A percentile compares a stretch with the other conserved stretches of the same genome.
Conservation (phyloP, 441 rosid genomes). For the Lagerstroemia fauriei region DNA sequence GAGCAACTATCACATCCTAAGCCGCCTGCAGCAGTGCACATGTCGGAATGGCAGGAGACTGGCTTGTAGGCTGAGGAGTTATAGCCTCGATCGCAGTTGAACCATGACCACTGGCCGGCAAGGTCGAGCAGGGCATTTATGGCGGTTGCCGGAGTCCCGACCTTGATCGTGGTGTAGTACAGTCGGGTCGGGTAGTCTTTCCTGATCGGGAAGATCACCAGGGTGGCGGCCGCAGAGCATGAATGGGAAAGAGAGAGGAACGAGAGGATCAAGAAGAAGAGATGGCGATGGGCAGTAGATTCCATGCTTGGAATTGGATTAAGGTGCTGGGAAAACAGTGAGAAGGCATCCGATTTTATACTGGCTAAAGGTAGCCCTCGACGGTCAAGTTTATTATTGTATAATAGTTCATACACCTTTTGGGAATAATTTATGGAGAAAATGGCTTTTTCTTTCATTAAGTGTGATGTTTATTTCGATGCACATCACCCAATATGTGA, state of each 20-base stretch:
- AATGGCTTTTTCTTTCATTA: background rate
- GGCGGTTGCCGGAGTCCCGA: slow-evolving; percentile 20
- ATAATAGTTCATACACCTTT: background rate
- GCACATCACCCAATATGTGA: too few relatives aligned
- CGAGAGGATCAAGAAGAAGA: slow-evolving; percentile 9
- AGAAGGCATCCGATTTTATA: background rate
- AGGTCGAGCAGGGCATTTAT: slow-evolving; percentile 34
- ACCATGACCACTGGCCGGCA: slow-evolving; percentile 29
- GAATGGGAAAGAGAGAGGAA: slow-evolving; percentile 6
- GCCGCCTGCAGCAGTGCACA: slow-evolving; percentile 25
- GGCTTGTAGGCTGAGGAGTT: slow-evolving; percentile 31
- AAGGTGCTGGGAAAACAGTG: background rate
- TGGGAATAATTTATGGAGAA: background rate
- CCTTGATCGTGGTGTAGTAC: slow-evolving; percentile 24
- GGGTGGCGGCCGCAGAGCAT: background rate
- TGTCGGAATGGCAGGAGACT: slow-evolving; percentile 26
- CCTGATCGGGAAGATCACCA: slow-evolving; percentile 23
- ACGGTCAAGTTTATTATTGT: background rate
- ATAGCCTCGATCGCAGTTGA: slow-evolving; percentile 26
- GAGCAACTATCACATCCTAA: slow-evolving; percentile 17
- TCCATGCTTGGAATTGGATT: background rate
- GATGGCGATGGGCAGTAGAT: background rate
- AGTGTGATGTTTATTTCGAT: background rate
- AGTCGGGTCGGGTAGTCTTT: slow-evolving; percentile 27
- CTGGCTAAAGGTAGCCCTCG: background rate